A percentile compares a stretch with the other conserved stretches of the same genome.
These are phyloP conservation scores for Populus trichocarpa DNA, from an alignment of 441 rosid species.

Conservation along the genomic window DNA sequence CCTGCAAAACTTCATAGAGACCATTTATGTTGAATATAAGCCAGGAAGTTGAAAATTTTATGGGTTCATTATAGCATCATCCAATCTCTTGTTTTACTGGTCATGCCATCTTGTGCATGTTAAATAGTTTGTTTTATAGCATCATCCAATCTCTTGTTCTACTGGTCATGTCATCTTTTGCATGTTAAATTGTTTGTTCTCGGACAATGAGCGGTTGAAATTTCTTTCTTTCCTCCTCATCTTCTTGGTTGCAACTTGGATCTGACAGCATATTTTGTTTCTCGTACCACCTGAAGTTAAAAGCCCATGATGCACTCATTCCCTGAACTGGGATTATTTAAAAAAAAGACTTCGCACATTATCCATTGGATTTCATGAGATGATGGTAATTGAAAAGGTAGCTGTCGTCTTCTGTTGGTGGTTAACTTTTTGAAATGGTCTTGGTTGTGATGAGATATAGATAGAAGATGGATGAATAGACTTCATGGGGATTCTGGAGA, in stretches of 20 bases:
- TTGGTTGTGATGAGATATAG: too few species aligned
- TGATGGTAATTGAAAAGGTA: neutral
- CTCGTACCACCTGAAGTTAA: too few species aligned
- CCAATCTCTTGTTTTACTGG: neutral
- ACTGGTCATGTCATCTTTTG: neutral
- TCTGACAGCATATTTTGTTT: neutral
- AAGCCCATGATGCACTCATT: too few species aligned
- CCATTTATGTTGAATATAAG: neutral
- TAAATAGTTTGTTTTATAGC: neutral
- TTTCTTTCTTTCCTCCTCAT: neutral
- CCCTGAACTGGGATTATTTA: too few species aligned
- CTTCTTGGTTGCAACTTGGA: neutral
- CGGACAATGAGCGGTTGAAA: neutral
- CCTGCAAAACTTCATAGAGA: neutral
- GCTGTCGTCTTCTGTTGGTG: neutral
- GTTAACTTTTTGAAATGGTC: neutral
- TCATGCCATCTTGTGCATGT: neutral
- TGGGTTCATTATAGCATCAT: neutral
- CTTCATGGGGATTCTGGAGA: neutral
- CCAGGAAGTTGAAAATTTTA: neutral
- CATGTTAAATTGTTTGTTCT: neutral
- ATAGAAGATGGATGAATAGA: neutral
- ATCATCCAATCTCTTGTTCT: neutral
- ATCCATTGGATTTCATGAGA: neutral
- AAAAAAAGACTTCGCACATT: too few species aligned